Evolutionary conservation across 2,329 filamentous ascomycete species (phyloP), one percentile per base, ranked within the genome.

Genomic region (Aspergillus proliferans): DNA sequence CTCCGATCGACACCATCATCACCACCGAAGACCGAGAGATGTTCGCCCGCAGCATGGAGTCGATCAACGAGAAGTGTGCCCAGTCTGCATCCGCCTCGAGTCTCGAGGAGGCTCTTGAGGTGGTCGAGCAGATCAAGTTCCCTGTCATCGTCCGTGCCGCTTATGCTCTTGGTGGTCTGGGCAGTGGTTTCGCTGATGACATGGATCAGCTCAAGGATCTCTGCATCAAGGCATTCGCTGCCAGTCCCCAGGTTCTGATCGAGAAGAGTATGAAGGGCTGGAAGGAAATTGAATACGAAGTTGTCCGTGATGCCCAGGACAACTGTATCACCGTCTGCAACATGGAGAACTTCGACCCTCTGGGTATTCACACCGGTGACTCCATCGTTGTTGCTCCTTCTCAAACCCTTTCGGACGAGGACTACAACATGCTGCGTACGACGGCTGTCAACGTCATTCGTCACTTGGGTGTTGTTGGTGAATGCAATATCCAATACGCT

Each of bases 301-400:
- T 97, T 53, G 93, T 98, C 38, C 86, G 93, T 63, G 93, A 97
- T 76, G 87, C 85, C 49, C 84, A 89, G 61, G 91, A 98, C 75
- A 97, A 97, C 79, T 98, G 93, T 69, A 97, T 98, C 68, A 98
- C 93, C 6, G 93, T 98, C 53, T 98, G 93, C 72, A 98, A 98
- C 77, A 97, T 98, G 93, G 93, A 98, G 76, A 98, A 98, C 75
- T 98, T 98, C 64, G 93, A 98, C 69, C 93, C 93, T 48, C 84
- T 98, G 1, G 93, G 93, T 62, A 97, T 97, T 55, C 93, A 97
- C 66, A 98, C 93, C 2, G 93, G 93, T 69, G 93, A 98, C 68
- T 97, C 92, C 10, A 96, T 98, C 58, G 93, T 98, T 46, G 93
- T 98, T 43, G 93, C 93, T 7, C 93, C 93, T 38, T 97, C 92